Evolutionary conservation across 306 rosid genomes (phyloP).

Genomic region (Sicyos edulis): DNA sequence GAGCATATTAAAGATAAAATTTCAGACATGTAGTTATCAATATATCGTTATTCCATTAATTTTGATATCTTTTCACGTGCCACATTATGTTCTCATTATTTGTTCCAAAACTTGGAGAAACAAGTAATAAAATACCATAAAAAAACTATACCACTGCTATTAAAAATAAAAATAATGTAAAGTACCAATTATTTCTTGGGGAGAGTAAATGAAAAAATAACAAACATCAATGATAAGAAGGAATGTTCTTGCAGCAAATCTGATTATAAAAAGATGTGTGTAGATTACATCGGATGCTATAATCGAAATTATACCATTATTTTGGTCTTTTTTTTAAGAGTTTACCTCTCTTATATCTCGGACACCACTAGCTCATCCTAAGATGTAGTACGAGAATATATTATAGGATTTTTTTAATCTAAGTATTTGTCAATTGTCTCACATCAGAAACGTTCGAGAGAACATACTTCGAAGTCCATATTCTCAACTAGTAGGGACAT

Average conservation of each 20-base stretch:
- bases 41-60: not conserved
- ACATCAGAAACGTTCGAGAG: too few species aligned
- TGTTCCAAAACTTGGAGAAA: slow-evolving; percentile 10
- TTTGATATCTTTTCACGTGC: not conserved
- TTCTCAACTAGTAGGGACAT: too few species aligned
- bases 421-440: too few species aligned
- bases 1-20: too few species aligned
- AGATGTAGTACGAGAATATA: too few species aligned
- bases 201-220: not conserved
- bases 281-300: slow-evolving; percentile 1
- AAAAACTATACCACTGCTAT: not conserved
- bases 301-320: not conserved
- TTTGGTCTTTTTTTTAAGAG: not conserved
- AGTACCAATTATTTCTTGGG: not conserved
- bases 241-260: not conserved
- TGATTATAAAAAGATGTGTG: not conserved
- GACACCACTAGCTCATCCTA: too few species aligned
- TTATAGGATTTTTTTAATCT: too few species aligned
- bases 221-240: not conserved
- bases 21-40: not conserved
- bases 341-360: too few species aligned
- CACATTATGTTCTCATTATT: not conserved
- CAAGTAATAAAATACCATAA: not conserved
- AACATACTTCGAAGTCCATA: too few species aligned
- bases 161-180: not conserved